phyloP scores from a whole-genome alignment of 805 yeast genomes.

The Wickerhamiella sergipiensis region DNA sequence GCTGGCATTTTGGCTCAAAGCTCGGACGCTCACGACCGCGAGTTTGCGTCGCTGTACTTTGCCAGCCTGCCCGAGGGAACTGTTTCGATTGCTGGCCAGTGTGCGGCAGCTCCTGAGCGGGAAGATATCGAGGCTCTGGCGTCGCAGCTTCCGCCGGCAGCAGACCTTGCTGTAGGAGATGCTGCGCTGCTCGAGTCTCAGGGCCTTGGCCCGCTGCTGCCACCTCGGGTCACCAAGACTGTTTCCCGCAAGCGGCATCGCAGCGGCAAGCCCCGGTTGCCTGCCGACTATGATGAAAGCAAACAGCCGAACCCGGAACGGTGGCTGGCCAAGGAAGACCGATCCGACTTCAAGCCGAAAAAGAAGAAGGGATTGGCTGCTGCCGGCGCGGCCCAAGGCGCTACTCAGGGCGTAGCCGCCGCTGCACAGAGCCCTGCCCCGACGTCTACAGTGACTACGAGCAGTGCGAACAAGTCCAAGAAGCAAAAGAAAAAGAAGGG shows the following conservation, averaged over 20 bases:
- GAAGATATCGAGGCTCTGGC: neutral
- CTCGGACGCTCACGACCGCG: neutral
- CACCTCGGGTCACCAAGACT: slow-evolving; percentile 17
- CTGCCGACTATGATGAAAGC: slow-evolving; percentile 30
- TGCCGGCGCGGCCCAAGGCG: slow-evolving; percentile 30
- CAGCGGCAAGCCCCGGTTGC: slow-evolving; percentile 25
- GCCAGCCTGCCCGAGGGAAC: neutral
- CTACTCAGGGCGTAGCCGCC: slow-evolving; percentile 37
- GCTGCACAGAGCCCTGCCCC: slow-evolving; percentile 5
- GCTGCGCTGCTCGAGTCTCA: slow-evolving; percentile 13
- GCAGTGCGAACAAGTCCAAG: slow-evolving; percentile 9
- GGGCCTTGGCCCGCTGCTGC: slow-evolving; percentile 8
- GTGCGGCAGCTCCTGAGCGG: slow-evolving; percentile 1
- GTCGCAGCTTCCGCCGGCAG: slow-evolving; percentile 7
- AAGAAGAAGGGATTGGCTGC: slow-evolving; percentile 36
- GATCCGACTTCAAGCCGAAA: slow-evolving; percentile 71
- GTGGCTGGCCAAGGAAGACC: slow-evolving; percentile 82
- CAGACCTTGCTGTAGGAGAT: slow-evolving; percentile 15
- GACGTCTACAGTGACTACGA: neutral
- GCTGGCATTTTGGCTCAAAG: neutral
- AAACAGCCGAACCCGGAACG: slow-evolving; percentile 53
- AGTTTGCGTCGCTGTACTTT: neutral
- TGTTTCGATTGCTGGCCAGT: slow-evolving; percentile 1
- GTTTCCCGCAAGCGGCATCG: slow-evolving; percentile 21
- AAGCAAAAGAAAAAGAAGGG: slow-evolving; percentile 25